Evolutionary conservation across 2,329 filamentous ascomycete species (phyloP).

Genomic region (Microdochium trichocladiopsis): DNA sequence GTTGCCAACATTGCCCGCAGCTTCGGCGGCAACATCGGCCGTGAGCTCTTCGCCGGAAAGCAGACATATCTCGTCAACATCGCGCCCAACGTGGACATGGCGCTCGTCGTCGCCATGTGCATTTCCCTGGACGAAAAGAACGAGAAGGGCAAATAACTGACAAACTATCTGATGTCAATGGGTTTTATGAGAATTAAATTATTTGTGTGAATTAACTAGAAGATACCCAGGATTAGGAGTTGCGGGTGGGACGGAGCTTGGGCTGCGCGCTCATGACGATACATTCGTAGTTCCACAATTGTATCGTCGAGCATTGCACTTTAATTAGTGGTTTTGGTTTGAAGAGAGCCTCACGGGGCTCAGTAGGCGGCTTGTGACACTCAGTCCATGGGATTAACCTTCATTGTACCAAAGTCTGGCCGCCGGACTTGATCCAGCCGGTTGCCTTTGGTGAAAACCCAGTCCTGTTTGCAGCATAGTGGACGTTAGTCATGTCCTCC

Average conservation of each 20-base stretch:
- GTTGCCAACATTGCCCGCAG: slow-evolving; percentile 55
- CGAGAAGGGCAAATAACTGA: slow-evolving; percentile 28
- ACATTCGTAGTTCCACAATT: too few species aligned
- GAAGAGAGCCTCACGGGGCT: too few species aligned
- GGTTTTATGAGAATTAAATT: neutral
- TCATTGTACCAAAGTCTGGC: neutral
- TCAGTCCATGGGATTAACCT: too few species aligned
- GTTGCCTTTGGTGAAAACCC: slow-evolving; percentile 1
- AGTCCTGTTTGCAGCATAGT: slow-evolving; percentile 2
- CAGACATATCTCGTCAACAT: slow-evolving; percentile 61
- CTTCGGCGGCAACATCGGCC: slow-evolving; percentile 37
- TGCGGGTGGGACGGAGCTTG: too few species aligned
- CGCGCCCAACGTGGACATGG: slow-evolving; percentile 59
- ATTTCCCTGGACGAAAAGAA: slow-evolving; percentile 63
- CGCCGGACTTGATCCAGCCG: slow-evolving; percentile 3
- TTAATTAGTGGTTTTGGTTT: too few species aligned
- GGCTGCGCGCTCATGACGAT: too few species aligned
- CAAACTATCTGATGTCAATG: neutral
- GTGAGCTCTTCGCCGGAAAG: slow-evolving; percentile 51
- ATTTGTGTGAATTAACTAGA: too few species aligned
- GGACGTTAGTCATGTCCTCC: neutral
- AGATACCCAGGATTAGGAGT: too few species aligned
- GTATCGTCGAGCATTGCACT: too few species aligned
- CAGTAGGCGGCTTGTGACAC: neutral
- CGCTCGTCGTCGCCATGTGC: slow-evolving; percentile 58